These are phyloP conservation scores for Sarcocystis neurona DNA, from an alignment of 169 alveolate species.

Conservation along the genomic window DNA sequence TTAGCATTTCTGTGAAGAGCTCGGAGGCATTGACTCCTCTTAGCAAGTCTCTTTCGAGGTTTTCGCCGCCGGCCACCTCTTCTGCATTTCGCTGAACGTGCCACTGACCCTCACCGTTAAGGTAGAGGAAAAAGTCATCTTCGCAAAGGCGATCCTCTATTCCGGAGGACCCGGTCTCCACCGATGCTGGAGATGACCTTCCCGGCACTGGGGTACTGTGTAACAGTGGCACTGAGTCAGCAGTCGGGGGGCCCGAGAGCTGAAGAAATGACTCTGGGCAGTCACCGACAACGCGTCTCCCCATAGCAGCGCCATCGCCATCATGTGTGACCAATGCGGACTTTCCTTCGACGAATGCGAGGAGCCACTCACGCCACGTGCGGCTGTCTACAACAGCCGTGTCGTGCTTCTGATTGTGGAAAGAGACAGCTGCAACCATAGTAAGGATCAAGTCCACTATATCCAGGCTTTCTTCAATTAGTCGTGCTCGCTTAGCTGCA, in stretches of 20 bases:
- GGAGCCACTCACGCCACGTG: slow-evolving; percentile 41
- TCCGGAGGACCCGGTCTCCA: neutral
- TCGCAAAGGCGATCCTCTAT: neutral
- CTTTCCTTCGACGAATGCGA: slow-evolving; percentile 7
- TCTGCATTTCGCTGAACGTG: neutral
- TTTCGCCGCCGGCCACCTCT: too few relatives aligned
- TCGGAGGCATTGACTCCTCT: too few relatives aligned
- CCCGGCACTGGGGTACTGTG: too few relatives aligned
- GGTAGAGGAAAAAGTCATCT: neutral
- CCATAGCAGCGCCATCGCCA: neutral
- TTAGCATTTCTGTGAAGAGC: neutral
- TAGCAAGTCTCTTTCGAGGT: too few relatives aligned
- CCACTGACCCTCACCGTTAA: neutral
- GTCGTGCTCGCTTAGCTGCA: slow-evolving; percentile 30
- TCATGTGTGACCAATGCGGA: neutral
- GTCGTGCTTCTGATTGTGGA: slow-evolving; percentile 1
- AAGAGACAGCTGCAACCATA: neutral
- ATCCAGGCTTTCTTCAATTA: slow-evolving; percentile 22
- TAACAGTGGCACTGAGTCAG: too few relatives aligned
- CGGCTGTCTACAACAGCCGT: neutral
- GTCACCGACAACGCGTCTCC: neutral
- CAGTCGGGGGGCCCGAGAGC: neutral
- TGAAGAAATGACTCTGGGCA: neutral
- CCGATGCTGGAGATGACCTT: too few relatives aligned
- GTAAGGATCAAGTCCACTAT: neutral